Evolutionary conservation across 139 green algal species (phyloP).

Genomic region (Picochlorum sp.): DNA sequence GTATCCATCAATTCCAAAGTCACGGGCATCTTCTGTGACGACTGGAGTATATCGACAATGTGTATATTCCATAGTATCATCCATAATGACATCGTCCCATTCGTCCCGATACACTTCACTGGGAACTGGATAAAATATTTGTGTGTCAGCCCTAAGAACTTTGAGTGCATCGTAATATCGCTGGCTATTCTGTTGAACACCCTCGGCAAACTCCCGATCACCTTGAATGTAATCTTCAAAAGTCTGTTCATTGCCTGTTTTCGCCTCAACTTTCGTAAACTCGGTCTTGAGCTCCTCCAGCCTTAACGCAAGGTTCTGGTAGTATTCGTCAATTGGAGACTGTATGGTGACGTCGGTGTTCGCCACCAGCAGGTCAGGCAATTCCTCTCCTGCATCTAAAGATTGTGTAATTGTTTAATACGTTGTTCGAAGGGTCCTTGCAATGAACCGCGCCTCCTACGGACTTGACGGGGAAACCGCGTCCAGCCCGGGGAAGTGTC

Average conservation of each 20-base stretch:
- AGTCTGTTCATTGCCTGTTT: conserved; percentile 5
- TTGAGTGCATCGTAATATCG: conserved; percentile 14
- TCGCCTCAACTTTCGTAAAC: conserved; percentile 10
- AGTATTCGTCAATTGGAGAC: conserved; percentile 15
- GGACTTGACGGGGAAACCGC: too few relatives aligned
- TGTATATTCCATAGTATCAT: conserved; percentile 30
- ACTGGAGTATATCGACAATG: conserved; percentile 33
- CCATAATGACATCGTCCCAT: conserved; percentile 36
- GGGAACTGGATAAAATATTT: conserved; percentile 31
- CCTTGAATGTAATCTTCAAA: conserved; percentile 16
- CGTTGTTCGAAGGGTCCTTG: too few relatives aligned
- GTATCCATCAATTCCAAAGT: conserved; percentile 38
- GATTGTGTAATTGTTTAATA: neutral
- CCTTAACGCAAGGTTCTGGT: conserved; percentile 5
- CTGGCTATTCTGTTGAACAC: conserved; percentile 11
- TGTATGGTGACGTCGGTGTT: conserved; percentile 11
- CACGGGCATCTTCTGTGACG: conserved; percentile 29
- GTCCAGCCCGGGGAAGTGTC: too few relatives aligned
- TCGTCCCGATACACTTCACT: conserved; percentile 29
- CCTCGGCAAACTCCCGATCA: conserved; percentile 3
- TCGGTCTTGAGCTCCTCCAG: conserved; percentile 11
- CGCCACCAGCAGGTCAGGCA: conserved; percentile 5
- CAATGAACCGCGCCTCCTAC: too few relatives aligned
- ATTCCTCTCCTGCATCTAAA: neutral
- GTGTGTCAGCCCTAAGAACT: conserved; percentile 10